Base-by-base conservation (phyloP, 352 stramenopile genomes). In the Aphanomyces cochlioides region DNA sequence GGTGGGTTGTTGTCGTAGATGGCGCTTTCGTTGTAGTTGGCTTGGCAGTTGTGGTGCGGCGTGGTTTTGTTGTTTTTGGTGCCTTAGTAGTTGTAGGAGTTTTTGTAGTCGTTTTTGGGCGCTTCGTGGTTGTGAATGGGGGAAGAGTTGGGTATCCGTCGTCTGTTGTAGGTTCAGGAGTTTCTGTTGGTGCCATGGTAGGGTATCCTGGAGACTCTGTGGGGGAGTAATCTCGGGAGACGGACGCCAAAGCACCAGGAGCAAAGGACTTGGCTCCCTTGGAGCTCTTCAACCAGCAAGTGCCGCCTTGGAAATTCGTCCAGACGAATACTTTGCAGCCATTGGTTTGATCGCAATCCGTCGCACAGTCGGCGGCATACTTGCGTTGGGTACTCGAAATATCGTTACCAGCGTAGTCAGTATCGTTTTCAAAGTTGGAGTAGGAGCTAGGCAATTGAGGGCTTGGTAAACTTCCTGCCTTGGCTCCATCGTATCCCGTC, bases 291-390 rank as follows among this genome's bases (percentile, higher is more conserved):
- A 67, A 38, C 59, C 47, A 67, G 71, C 77, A 82, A 3, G 73
- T 82, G 41, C 75, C 77, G 50, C 77, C 75, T 43, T 82, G 79
- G 17, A 21, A 13, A 63, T 77, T 73, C 47, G 71, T 81, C 77
- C 77, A 81, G 50, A 75, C 66, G 67, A 73, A 81, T 0, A 73
- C 37, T 15, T 19, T 17, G 48, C 73, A 77, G 15, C 61, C 69
- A 0, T 15, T 68, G 75, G 0, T 75, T 77, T 50, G 73, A 67
- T n/a, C 38, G 66, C 77, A 82, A 15, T 79, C 77, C 6, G 57
- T 68, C 13, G 75, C 80, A 57, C 77, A 82, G n/a, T 43, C 47
- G 1, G 63, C 64, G 28, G 72, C 38, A 1, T 5, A 38, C 4
- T 61, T 54, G 0, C 72, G 60, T 19, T 66, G 65, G 3, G 66